Evolutionary conservation across 805 yeast genomes (phyloP).

Genomic region (Ogataea minuta): DNA sequence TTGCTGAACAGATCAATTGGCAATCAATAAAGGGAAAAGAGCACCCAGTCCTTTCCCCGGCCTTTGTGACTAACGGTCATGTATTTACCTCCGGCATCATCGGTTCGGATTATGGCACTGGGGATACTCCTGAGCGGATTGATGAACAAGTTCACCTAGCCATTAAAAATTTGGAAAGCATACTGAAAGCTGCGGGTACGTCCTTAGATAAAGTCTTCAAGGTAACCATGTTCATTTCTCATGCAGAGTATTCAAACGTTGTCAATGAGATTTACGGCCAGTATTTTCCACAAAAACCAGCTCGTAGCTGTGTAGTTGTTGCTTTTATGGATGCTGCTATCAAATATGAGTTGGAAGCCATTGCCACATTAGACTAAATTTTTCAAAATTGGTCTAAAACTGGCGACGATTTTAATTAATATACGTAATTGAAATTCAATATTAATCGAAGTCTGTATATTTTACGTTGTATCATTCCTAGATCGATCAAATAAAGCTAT

Average conservation of each 20-base stretch:
- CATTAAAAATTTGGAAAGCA: constrained; percentile 41
- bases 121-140: constrained; percentile 42
- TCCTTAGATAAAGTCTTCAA: constrained; percentile 46
- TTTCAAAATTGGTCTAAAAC: too few relatives aligned
- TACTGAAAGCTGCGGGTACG: constrained; percentile 44
- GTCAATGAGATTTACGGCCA: constrained; percentile 47
- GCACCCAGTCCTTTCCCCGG: constrained; percentile 26
- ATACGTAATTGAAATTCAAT: too few relatives aligned
- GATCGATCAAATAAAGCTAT: background rate
- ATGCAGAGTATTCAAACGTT: constrained; percentile 40
- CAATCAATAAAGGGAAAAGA: constrained; percentile 33
- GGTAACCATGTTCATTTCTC: constrained; percentile 47
- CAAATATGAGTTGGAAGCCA: constrained; percentile 48
- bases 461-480: background rate
- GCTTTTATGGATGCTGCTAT: constrained; percentile 48
- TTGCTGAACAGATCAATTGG: constrained; percentile 36
- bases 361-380: constrained; percentile 26
- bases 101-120: constrained; percentile 32
- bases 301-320: constrained; percentile 51
- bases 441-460: too few relatives aligned
- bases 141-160: constrained; percentile 47
- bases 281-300: constrained; percentile 50
- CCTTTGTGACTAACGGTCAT: constrained; percentile 22
- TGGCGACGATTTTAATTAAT: too few relatives aligned
- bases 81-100: constrained; percentile 30